Percentiles rank a stretch among this genome's conserved stretches.
Conservation (phyloP, 2,329 filamentous ascomycete species). For the Penicillium thymicola region DNA sequence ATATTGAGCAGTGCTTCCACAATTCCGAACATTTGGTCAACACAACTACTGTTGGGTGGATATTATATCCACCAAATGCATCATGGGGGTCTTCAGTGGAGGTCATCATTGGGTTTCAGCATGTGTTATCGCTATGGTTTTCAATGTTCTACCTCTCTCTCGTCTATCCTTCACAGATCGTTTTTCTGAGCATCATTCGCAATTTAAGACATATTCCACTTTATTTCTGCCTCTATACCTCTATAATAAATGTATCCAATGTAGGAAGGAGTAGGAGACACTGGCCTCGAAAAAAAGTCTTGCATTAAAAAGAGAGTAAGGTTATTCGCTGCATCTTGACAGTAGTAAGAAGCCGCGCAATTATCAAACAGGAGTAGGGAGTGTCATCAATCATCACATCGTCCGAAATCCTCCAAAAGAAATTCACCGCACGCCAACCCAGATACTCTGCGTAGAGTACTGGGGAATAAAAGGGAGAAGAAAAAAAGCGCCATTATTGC, state of each 20-base stretch:
- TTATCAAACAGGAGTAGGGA: slow-evolving; percentile 3
- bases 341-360: not conserved
- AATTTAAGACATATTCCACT: not conserved
- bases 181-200: not conserved
- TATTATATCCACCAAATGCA: not conserved
- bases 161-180: not conserved
- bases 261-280: slow-evolving; percentile 5
- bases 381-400: slow-evolving; percentile 23
- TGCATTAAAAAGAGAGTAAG: not conserved
- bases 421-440: slow-evolving; percentile 1
- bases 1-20: not conserved
- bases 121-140: not conserved
- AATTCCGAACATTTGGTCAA: not conserved
- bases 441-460: not conserved
- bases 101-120: slow-evolving; percentile 1
- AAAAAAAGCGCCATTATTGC: not conserved
- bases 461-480: not conserved
- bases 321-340: not conserved
- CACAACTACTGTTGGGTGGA: not conserved
- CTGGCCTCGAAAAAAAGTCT: not conserved
- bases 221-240: not conserved
- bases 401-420: slow-evolving; percentile 1
- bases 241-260: not conserved
- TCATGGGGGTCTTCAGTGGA: not conserved
- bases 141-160: not conserved